phyloP scores from a whole-genome alignment of 2,329 filamentous ascomycete species.

The Cladophialophora carrionii region DNA sequence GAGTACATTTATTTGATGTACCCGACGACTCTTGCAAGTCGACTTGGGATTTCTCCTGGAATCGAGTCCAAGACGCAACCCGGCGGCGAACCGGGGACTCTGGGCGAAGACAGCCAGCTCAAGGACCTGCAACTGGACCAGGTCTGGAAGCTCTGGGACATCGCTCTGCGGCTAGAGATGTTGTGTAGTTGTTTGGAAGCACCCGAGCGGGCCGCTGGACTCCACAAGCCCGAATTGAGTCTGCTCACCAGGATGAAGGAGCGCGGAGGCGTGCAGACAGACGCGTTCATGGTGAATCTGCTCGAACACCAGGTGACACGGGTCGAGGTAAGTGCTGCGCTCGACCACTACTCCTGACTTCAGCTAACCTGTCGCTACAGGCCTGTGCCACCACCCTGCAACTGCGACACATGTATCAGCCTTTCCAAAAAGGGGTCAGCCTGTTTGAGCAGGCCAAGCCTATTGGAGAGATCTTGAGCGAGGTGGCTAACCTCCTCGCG shows the following conservation, averaged over 20 bases:
- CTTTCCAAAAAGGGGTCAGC: conserved; percentile 63
- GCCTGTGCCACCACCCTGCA: conserved; percentile 78
- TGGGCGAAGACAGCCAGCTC: conserved; percentile 66
- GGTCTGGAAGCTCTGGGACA: conserved; percentile 86
- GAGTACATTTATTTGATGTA: conserved; percentile 96
- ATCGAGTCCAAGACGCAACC: conserved; percentile 36
- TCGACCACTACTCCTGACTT: conserved; percentile 24
- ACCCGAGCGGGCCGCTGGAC: conserved; percentile 54
- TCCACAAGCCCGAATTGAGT: conserved; percentile 81
- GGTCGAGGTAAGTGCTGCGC: conserved; percentile 73
- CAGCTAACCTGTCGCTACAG: conserved; percentile 54
- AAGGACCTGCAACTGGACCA: conserved; percentile 76
- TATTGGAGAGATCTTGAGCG: conserved; percentile 69
- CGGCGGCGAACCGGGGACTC: conserved; percentile 60
- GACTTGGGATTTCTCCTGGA: conserved; percentile 50
- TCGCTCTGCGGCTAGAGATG: conserved; percentile 88
- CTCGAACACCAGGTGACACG: conserved; percentile 93
- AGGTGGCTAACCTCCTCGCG: conserved; percentile 26
- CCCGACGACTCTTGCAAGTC: conserved; percentile 81
- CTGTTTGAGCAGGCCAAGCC: conserved; percentile 76
- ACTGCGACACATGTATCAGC: conserved; percentile 76
- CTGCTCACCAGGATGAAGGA: conserved; percentile 74
- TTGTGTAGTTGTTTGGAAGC: conserved; percentile 86
- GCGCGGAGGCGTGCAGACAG: conserved; percentile 81
- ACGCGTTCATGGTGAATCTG: conserved; percentile 84